Percentiles rank a stretch among this genome's conserved stretches.
phyloP scores from a whole-genome alignment of 2,329 filamentous ascomycete species.

The Claviceps lovelessii region DNA sequence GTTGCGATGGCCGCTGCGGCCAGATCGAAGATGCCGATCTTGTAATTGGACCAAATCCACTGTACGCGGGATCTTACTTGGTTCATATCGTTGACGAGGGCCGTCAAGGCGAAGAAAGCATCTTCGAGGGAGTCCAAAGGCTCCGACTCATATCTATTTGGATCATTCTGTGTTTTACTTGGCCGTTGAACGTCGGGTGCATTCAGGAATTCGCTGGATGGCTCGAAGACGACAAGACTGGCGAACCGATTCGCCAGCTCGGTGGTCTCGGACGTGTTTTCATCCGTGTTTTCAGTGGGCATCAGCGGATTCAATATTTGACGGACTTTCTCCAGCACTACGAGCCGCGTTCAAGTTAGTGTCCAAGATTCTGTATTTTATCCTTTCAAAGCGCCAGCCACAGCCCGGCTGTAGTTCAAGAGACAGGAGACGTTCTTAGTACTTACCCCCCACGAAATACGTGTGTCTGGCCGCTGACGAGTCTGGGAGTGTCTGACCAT shows the following conservation, averaged over 20 bases:
- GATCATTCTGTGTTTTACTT: neutral
- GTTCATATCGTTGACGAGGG: slow-evolving; percentile 18
- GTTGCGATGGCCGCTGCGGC: slow-evolving; percentile 21
- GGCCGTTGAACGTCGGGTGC: slow-evolving; percentile 12
- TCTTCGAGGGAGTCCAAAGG: slow-evolving; percentile 11
- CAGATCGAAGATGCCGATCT: slow-evolving; percentile 13
- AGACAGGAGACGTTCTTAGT: slow-evolving; percentile 17
- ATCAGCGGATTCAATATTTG: slow-evolving; percentile 15
- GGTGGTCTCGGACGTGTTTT: neutral
- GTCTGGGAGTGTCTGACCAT: slow-evolving; percentile 6
- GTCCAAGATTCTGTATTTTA: neutral
- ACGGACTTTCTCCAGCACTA: slow-evolving; percentile 21
- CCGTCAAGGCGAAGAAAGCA: slow-evolving; percentile 12
- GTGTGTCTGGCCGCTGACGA: slow-evolving; percentile 10
- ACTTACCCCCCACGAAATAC: slow-evolving; percentile 7
- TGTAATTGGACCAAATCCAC: slow-evolving; percentile 19
- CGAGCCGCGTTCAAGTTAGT: slow-evolving; percentile 6
- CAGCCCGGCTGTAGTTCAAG: too few relatives aligned
- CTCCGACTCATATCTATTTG: slow-evolving; percentile 19
- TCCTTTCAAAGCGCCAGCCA: too few relatives aligned
- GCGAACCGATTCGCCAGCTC: slow-evolving; percentile 20
- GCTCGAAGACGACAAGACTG: slow-evolving; percentile 21
- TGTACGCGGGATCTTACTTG: slow-evolving; percentile 14
- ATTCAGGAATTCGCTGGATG: slow-evolving; percentile 22
- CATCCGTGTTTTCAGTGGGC: neutral